These are phyloP conservation scores for Penicillium nordicum DNA, from an alignment of 2,329 filamentous ascomycete genomes.

Conservation along the genomic window DNA sequence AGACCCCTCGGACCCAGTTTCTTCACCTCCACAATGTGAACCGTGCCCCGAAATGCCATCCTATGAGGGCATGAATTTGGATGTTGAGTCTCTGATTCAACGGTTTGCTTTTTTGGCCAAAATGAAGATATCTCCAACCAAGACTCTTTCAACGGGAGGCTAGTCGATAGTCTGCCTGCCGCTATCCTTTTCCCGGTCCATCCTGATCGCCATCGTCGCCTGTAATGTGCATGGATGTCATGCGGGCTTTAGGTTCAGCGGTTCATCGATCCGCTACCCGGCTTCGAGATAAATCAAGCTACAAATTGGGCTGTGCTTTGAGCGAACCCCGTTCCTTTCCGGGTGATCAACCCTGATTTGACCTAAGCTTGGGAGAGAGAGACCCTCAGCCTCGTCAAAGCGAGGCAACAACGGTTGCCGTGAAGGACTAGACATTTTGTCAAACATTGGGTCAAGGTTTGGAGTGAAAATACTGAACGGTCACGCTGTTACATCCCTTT, in stretches of 20 bases:
- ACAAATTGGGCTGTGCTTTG: slow-evolving; percentile 1
- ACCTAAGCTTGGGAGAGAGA: not conserved
- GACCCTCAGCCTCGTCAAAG: not conserved
- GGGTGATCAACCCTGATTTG: slow-evolving; percentile 20
- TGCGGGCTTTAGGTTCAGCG: slow-evolving; percentile 36
- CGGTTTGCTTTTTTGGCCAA: not conserved
- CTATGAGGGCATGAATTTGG: not conserved
- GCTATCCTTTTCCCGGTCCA: slow-evolving; percentile 20
- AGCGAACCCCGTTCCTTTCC: slow-evolving; percentile 11
- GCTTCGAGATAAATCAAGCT: slow-evolving; percentile 23
- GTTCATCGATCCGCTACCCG: slow-evolving; percentile 33
- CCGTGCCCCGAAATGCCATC: not conserved
- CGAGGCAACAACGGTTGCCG: slow-evolving; percentile 9
- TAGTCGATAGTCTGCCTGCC: slow-evolving; percentile 9
- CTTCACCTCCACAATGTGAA: slow-evolving; percentile 2
- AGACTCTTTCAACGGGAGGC: not conserved
- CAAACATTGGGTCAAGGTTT: slow-evolving; percentile 1
- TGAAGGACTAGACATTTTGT: slow-evolving; percentile 12
- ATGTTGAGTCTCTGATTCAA: not conserved
- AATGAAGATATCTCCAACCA: not conserved
- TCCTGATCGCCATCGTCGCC: slow-evolving; percentile 18
- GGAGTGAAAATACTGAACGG: not conserved
- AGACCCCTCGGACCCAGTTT: slow-evolving; percentile 2
- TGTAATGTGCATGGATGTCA: slow-evolving; percentile 27
- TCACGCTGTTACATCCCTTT: not conserved